Evolutionary conservation across 2,329 filamentous ascomycete genomes (phyloP), one percentile per base, ranked within the genome.

Genomic region (Ceratocystis huliohia): DNA sequence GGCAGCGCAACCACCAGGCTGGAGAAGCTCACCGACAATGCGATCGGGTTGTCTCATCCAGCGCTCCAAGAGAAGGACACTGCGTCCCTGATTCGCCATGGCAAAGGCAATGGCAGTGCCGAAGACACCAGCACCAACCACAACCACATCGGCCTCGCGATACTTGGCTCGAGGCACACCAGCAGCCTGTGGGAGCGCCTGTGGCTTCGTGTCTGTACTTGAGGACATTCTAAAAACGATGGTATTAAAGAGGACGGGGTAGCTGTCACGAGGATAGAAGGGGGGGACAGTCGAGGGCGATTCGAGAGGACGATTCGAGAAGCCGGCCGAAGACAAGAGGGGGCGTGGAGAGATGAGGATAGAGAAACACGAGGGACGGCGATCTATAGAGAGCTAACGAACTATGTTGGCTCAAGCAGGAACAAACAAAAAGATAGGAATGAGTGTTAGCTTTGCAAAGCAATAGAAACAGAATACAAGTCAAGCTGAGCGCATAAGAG

Each of bases 1-100:
- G 6, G 94, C 89, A 64, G 84, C 80, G 44, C 96, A 86, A 63
- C 94, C 94, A 63, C 94, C 94, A 0, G 94, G 94, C 76, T 99
- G 94, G 71, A 99, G 79, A 70, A 99, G 78, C 78, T 99, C 94
- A 71, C 94, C 94, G 61, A 99, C 91, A 71, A 99, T 99, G 70
- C 94, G 86, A 78, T 97, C 88, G 22, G 94, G 94, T 78, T 97
- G 88, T 76, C 91, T 91, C 77, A 97, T 80, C 77, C 86, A 95
- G 72, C 84, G 84, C 78, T 99, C 94, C 63, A 99, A 84, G 64
- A 99, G 79, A 30, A 97, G 82, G 30, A 99, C 92, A 74, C 89
- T 95, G 69, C 94, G 86, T 65, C 91, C 92, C 78, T 97, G 94
- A 71, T 88, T 87, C 68, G 89, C 92, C 59, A 97, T 82, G 25